phyloP scores from a whole-genome alignment of 2,329 filamentous ascomycete species.

The Aureobasidium pullulans region DNA sequence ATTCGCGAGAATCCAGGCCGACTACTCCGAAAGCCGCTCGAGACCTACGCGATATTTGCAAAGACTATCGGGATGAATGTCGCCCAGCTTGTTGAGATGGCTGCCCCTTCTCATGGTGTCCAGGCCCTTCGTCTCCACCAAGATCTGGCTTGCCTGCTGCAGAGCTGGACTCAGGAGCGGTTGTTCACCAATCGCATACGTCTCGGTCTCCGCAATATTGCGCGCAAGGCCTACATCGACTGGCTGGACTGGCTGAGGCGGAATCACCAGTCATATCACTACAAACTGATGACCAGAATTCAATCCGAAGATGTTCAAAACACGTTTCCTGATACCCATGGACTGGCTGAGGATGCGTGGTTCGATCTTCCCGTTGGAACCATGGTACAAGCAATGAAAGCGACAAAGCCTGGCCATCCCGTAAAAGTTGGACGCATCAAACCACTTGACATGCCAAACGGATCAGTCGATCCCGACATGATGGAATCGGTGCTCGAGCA shows the following conservation, averaged over 20 bases:
- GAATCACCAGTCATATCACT: background rate
- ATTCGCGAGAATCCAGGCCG: conserved; percentile 6
- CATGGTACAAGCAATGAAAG: background rate
- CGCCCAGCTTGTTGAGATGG: background rate
- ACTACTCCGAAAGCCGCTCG: conserved; percentile 1
- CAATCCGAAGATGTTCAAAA: background rate
- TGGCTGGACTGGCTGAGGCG: conserved; percentile 12
- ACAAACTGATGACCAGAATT: background rate
- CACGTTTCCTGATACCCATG: conserved; percentile 10
- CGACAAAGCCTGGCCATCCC: conserved; percentile 3
- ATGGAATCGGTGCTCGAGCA: conserved; percentile 11
- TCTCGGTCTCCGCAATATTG: conserved; percentile 9
- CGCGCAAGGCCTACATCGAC: conserved; percentile 1
- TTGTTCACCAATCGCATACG: conserved; percentile 11
- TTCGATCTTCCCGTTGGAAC: conserved; percentile 14
- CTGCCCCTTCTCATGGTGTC: background rate
- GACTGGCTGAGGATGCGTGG: conserved; percentile 13
- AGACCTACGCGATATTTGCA: conserved; percentile 8
- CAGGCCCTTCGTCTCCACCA: conserved; percentile 9
- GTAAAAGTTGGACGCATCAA: background rate
- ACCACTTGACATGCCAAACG: background rate
- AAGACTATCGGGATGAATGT: background rate
- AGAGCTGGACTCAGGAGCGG: conserved; percentile 5
- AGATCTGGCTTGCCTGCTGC: background rate
- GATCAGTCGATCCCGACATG: conserved; percentile 14